Percentiles rank a stretch among this genome's conserved stretches.
Conservation (phyloP, 306 rosid species). For the Prosopis cineraria region DNA sequence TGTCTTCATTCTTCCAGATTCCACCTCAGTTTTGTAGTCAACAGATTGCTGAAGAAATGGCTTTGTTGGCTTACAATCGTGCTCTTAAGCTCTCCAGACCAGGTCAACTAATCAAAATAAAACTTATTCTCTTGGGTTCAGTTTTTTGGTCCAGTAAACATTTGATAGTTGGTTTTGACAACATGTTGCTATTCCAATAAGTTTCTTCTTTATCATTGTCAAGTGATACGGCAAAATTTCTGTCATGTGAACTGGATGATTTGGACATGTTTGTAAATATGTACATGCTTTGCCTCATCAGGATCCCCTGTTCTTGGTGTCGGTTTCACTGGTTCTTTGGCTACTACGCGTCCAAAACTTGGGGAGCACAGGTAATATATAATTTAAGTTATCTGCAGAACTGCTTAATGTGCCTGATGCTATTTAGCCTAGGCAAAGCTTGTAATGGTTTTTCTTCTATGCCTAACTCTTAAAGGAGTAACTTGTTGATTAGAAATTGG, state of each 20-base stretch:
- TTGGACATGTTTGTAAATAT: conserved; percentile 18
- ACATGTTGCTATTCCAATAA: background rate
- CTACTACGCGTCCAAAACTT: conserved; percentile 56
- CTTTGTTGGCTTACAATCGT: conserved; percentile 88
- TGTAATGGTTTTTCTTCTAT: background rate
- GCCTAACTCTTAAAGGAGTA: conserved; percentile 13
- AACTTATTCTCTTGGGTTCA: background rate
- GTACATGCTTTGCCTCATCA: conserved; percentile 35
- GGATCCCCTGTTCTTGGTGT: conserved; percentile 90
- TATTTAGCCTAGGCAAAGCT: background rate
- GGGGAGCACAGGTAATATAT: conserved; percentile 82
- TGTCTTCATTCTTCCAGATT: conserved; percentile 52
- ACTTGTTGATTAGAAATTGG: background rate
- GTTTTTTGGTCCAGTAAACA: background rate
- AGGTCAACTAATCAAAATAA: conserved; percentile 46
- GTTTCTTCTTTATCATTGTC: background rate
- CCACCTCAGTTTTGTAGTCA: conserved; percentile 70
- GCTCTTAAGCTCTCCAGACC: conserved; percentile 86
- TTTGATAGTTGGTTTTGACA: background rate
- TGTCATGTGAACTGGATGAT: conserved; percentile 19
- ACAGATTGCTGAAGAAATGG: conserved; percentile 78
- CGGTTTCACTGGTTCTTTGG: conserved; percentile 87
- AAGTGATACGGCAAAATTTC: background rate
- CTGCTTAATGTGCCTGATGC: background rate
- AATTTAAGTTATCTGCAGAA: conserved; percentile 18